Percentiles rank a stretch among this genome's conserved stretches.
Conservation (phyloP, 139 green algal genomes). For the Monoraphidium neglectum region DNA sequence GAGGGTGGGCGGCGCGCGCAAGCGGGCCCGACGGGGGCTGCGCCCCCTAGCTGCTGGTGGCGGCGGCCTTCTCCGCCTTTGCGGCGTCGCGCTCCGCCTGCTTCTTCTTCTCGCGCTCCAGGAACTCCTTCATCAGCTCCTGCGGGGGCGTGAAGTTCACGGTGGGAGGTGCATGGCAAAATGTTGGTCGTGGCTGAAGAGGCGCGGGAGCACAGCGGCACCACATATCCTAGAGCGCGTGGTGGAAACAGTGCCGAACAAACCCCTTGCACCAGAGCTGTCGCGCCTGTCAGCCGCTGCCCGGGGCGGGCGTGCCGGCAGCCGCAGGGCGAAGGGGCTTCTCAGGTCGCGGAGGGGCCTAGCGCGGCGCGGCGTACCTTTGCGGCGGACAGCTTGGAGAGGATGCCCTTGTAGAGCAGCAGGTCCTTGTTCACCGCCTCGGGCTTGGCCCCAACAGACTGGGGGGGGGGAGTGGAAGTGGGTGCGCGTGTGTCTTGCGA, state of each 20-base stretch:
- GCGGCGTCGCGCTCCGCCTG: conserved; percentile 71
- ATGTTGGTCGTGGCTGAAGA: background rate
- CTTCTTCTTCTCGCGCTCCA: conserved; percentile 86
- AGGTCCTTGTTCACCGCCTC: conserved; percentile 88
- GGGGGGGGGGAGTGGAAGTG: too few species aligned
- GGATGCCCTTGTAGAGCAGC: conserved; percentile 87
- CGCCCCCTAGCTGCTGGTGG: too few species aligned
- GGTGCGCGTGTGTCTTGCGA: too few species aligned
- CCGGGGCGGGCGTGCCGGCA: background rate
- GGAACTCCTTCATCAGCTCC: conserved; percentile 70
- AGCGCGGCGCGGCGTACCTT: conserved; percentile 71
- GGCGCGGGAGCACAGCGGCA: background rate
- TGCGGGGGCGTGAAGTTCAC: background rate
- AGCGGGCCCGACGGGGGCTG: too few species aligned
- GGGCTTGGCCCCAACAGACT: conserved; percentile 66
- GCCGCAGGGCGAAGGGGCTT: background rate
- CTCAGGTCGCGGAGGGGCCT: too few species aligned
- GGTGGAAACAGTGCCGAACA: background rate
- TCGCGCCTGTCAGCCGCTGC: background rate
- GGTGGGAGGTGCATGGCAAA: background rate
- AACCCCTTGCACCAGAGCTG: background rate
- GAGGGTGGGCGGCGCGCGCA: too few species aligned
- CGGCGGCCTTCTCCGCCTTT: conserved; percentile 44
- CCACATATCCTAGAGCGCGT: too few species aligned
- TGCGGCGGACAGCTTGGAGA: conserved; percentile 85